These are phyloP conservation scores for Paramyrothecium roridum DNA, from an alignment of 2,329 filamentous ascomycete genomes.

Conservation along the genomic window DNA sequence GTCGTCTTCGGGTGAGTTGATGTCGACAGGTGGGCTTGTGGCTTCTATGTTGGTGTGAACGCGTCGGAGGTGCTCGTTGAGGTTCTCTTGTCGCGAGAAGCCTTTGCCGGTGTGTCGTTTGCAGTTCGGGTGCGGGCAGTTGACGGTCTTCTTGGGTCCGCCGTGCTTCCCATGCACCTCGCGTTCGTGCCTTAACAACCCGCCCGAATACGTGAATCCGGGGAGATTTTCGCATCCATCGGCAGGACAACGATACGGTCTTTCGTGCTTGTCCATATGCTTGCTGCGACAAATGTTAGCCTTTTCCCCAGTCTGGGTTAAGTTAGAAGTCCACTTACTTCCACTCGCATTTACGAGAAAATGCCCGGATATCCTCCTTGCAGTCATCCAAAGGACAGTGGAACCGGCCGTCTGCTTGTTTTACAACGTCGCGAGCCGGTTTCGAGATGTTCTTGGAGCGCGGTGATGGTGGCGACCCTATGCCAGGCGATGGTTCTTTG, in stretches of 20 bases:
- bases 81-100: conserved; percentile 90
- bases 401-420: conserved; percentile 72
- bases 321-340: conserved; percentile 61
- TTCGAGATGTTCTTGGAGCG: conserved; percentile 55
- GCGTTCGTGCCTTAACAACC: conserved; percentile 82
- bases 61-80: conserved; percentile 87
- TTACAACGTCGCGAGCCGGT: conserved; percentile 53
- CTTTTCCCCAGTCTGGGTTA: not conserved
- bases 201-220: conserved; percentile 93
- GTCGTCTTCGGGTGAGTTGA: conserved; percentile 41
- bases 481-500: conserved; percentile 28
- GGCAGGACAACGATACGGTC: conserved; percentile 82
- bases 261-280: conserved; percentile 97
- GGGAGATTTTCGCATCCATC: conserved; percentile 87
- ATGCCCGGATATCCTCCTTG: conserved; percentile 59
- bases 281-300: conserved; percentile 57
- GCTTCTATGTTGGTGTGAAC: conserved; percentile 65
- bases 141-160: conserved; percentile 80
- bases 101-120: conserved; percentile 85
- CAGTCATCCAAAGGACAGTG: conserved; percentile 72
- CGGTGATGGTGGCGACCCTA: conserved; percentile 27
- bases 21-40: conserved; percentile 28
- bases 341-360: conserved; percentile 88
- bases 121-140: conserved; percentile 83
- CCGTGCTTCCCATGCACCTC: conserved; percentile 92